phyloP scores from a whole-genome alignment of 2,329 filamentous ascomycete species.

The Zalaria obscura region DNA sequence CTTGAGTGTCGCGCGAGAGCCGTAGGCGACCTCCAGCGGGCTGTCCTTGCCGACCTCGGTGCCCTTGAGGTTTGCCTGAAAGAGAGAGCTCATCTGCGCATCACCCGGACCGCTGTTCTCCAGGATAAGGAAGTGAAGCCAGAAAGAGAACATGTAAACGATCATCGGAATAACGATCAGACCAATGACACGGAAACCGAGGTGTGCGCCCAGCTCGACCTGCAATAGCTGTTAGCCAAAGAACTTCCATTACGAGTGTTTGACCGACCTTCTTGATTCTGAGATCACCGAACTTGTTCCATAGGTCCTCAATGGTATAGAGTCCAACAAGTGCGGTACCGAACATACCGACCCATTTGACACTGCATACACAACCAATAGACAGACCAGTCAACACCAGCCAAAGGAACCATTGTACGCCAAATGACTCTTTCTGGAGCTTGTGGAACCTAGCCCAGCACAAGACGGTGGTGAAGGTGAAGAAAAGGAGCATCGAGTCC shows the following conservation, averaged over 20 bases:
- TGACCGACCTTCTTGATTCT: constrained; percentile 68
- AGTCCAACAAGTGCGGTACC: constrained; percentile 87
- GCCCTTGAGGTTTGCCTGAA: constrained; percentile 90
- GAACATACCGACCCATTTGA: constrained; percentile 96
- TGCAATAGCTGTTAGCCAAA: constrained; percentile 11
- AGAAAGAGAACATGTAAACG: constrained; percentile 94
- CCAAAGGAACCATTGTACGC: constrained; percentile 88
- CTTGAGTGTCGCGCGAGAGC: constrained; percentile 85
- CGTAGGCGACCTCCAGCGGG: constrained; percentile 78
- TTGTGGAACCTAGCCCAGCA: constrained; percentile 97
- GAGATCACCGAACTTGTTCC: constrained; percentile 92
- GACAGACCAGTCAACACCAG: constrained; percentile 84
- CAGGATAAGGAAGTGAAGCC: constrained; percentile 83
- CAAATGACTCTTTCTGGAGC: constrained; percentile 73
- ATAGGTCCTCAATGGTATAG: constrained; percentile 92
- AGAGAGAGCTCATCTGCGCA: constrained; percentile 99
- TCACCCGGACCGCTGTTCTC: constrained; percentile 91
- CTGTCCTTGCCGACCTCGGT: constrained; percentile 92
- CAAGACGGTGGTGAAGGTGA: constrained; percentile 92
- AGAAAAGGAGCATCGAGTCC: constrained; percentile 96
- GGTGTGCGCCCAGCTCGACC: constrained; percentile 58
- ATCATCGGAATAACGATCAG: constrained; percentile 79
- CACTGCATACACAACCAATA: constrained; percentile 95
- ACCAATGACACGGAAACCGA: constrained; percentile 67
- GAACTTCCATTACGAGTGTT: background rate